Base-by-base conservation (phyloP, 352 stramenopile genomes). In the Phytophthora colocasiae region DNA sequence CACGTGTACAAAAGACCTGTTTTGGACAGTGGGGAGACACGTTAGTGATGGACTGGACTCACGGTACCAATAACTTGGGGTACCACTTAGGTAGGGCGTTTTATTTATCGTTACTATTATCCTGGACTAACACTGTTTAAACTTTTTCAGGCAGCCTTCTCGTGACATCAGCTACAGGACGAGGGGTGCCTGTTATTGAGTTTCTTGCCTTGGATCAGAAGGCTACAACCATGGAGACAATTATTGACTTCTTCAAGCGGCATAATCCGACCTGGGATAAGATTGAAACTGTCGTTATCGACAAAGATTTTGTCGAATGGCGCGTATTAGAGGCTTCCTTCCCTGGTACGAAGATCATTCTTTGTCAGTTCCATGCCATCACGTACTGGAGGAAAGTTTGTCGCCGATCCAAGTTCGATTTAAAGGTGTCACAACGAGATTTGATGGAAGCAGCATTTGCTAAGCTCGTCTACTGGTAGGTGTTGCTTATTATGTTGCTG, bases 201-300 rank as follows among this genome's bases (percentile, higher is more conserved):
- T 73, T 76, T 29, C 41, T 76, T 11, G 31, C 56, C 22, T 24
- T 71, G 0, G 47, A 72, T 27, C 26, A 76, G 44, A 67, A 63
- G 49, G 62, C 52, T 2, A 15, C 3, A 1, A 69, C 63, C 0
- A 65, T 76, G 58, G 48, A 52, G 11, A 1, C 14, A 0, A 72
- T 72, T 3, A 1, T 19, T 43, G 40, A 51, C 7, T 44, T 60
- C 41, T 60, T 60, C 31, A 51, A 51, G 14, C n/a, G 10, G 6
- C 8, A 52, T 4, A 60, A 52, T 24, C 53, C 29, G 27, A 4
- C 19, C 1, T 58, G 51, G 51, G 31, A 48, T 10, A 3, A 2
- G 11, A 14, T 49, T 4, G 3, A 22, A n/a, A 49, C 51, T 3
- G n/a, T 49, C 12, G 32, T 54, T 14, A 71, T 73, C 14, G 63